A percentile compares a stretch with the other conserved stretches of the same genome.
phyloP scores from a whole-genome alignment of 805 yeast species.

The Sugiyamaella americana region DNA sequence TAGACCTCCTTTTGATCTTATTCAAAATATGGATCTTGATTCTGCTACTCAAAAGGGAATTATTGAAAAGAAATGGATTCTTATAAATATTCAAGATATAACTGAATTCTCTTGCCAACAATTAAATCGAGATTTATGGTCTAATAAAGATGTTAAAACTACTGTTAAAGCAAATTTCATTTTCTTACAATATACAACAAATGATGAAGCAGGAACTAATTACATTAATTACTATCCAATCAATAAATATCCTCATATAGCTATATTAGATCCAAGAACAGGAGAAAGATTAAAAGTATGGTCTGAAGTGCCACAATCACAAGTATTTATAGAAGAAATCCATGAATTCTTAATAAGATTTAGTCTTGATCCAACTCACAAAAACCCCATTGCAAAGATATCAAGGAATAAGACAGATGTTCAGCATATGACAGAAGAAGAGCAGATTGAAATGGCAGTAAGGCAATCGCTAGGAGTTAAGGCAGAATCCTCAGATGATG shows the following conservation, averaged over 20 bases:
- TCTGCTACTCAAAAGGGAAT: conserved; percentile 67
- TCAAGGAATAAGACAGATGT: conserved; percentile 49
- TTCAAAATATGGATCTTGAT: conserved; percentile 62
- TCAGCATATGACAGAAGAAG: conserved; percentile 76
- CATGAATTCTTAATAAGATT: conserved; percentile 61
- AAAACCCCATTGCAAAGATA: conserved; percentile 48
- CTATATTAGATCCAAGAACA: conserved; percentile 90
- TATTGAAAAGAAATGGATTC: conserved; percentile 64
- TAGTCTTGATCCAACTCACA: conserved; percentile 55
- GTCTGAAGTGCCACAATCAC: conserved; percentile 55
- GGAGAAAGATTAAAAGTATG: conserved; percentile 83
- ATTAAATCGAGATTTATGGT: conserved; percentile 91
- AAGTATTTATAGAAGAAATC: conserved; percentile 60
- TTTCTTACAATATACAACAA: conserved; percentile 79
- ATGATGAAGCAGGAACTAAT: conserved; percentile 65
- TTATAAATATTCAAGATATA: conserved; percentile 82
- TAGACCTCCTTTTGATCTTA: conserved; percentile 90
- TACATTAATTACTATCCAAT: conserved; percentile 71
- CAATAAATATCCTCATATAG: conserved; percentile 74
- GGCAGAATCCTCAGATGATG: conserved; percentile 27
- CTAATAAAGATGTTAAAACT: conserved; percentile 56
- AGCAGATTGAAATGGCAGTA: conserved; percentile 73
- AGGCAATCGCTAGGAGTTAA: conserved; percentile 49
- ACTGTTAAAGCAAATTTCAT: conserved; percentile 62
- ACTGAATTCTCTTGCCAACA: conserved; percentile 84